Percentiles rank a stretch among this genome's conserved stretches.
phyloP scores from a whole-genome alignment of 768 basidiomycete genomes.

The Mycena sanguinolenta region DNA sequence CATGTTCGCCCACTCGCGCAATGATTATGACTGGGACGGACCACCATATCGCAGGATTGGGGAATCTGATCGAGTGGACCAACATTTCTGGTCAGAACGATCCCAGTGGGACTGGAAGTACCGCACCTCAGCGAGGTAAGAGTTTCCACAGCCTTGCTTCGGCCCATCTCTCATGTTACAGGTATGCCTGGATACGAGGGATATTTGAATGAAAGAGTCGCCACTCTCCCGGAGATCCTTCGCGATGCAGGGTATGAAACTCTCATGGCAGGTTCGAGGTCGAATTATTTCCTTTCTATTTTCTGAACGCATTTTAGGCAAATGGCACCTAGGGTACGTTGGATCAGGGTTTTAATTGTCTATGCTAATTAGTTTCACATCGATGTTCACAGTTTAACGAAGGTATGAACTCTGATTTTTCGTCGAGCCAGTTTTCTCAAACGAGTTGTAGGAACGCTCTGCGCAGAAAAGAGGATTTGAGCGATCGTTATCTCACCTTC shows the following conservation, averaged over 20 bases:
- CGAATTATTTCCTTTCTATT: background rate
- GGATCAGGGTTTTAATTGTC: background rate
- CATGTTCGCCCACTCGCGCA: conserved; percentile 23
- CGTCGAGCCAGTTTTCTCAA: background rate
- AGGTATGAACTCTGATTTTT: background rate
- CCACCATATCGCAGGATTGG: conserved; percentile 19
- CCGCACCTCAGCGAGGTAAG: conserved; percentile 18
- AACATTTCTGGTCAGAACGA: conserved; percentile 28
- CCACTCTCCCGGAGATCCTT: conserved; percentile 16
- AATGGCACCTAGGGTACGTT: conserved; percentile 22
- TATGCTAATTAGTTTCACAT: background rate
- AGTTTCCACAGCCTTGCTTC: background rate
- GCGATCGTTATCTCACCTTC: conserved; percentile 14
- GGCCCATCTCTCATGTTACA: background rate
- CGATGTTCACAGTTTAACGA: conserved; percentile 4
- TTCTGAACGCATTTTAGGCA: background rate
- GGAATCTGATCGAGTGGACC: conserved; percentile 24
- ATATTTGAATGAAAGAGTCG: conserved; percentile 23
- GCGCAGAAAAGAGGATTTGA: conserved; percentile 21
- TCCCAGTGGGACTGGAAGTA: conserved; percentile 15
- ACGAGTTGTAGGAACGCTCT: background rate
- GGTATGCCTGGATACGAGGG: conserved; percentile 26
- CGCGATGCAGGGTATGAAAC: conserved; percentile 24
- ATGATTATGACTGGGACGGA: conserved; percentile 26
- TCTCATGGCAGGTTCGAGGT: conserved; percentile 12